These are phyloP conservation scores for Moesziomyces aphidis DNA, from an alignment of 1,284 basidiomycete genomes.

Conservation along the genomic window DNA sequence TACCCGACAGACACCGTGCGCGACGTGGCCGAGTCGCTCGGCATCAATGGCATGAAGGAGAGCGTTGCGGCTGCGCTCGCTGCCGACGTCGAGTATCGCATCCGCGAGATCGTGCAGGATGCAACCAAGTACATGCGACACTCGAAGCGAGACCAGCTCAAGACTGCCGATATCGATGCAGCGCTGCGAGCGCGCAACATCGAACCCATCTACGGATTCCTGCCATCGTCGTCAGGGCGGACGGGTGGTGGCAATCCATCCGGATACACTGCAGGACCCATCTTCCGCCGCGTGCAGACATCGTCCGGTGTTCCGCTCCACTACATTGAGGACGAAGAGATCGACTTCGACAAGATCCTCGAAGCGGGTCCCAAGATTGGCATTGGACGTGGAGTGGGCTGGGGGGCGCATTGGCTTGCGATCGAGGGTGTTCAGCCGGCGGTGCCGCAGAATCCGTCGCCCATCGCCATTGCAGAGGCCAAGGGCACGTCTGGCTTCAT, in stretches of 20 bases:
- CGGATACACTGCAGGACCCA: slow-evolving; percentile 50
- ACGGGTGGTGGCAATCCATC: slow-evolving; percentile 25
- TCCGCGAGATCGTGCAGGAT: slow-evolving; percentile 95
- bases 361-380: slow-evolving; percentile 58
- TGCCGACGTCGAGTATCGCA: slow-evolving; percentile 94
- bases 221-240: slow-evolving; percentile 48
- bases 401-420: slow-evolving; percentile 85
- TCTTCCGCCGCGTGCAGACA: slow-evolving; percentile 68
- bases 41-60: slow-evolving; percentile 82
- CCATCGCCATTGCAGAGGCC: slow-evolving; percentile 44
- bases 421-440: slow-evolving; percentile 97
- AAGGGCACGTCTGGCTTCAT: slow-evolving; percentile 29
- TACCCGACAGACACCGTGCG: slow-evolving; percentile 64
- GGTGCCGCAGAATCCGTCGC: slow-evolving; percentile 93
- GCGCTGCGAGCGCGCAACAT: slow-evolving; percentile 94
- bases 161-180: slow-evolving; percentile 90
- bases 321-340: slow-evolving; percentile 95
- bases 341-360: slow-evolving; percentile 81
- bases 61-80: slow-evolving; percentile 85
- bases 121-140: slow-evolving; percentile 97
- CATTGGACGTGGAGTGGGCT: slow-evolving; percentile 63
- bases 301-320: slow-evolving; percentile 73
- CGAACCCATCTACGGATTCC: slow-evolving; percentile 72
- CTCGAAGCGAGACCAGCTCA: slow-evolving; percentile 85
- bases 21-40: slow-evolving; percentile 90